phyloP scores from a whole-genome alignment of 164 flowering plant species.

The Chimonanthus praecox region DNA sequence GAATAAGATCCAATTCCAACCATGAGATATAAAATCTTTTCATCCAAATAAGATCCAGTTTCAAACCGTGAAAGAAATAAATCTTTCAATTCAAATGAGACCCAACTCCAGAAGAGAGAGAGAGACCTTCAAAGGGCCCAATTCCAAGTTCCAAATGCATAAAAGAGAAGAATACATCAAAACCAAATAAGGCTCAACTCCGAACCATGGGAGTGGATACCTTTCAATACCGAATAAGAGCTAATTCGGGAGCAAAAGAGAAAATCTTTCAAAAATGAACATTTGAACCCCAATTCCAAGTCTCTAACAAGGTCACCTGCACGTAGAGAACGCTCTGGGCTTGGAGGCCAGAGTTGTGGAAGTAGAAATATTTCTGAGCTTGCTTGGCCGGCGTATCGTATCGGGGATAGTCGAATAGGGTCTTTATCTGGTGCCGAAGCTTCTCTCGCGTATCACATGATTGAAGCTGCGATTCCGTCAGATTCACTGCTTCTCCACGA shows the following conservation, averaged over 20 bases:
- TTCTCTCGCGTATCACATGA: constrained; percentile 68
- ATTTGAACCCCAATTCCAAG: not conserved
- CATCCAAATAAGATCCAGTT: too few species aligned
- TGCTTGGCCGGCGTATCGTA: constrained; percentile 59
- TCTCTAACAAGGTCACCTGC: constrained; percentile 46
- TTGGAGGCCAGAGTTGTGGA: constrained; percentile 89
- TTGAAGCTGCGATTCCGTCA: constrained; percentile 58
- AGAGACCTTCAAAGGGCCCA: not conserved
- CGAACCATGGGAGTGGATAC: too few species aligned
- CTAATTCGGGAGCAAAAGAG: too few species aligned
- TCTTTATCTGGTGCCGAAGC: constrained; percentile 60
- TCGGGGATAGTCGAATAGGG: constrained; percentile 71
- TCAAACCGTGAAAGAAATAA: too few species aligned
- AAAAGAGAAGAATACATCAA: not conserved
- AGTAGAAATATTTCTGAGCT: constrained; percentile 85
- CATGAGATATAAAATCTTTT: too few species aligned
- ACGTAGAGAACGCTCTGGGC: constrained; percentile 81
- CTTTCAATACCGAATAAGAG: too few species aligned
- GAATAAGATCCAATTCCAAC: too few species aligned
- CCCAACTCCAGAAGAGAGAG: not conserved
- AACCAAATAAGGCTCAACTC: not conserved
- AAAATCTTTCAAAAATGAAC: too few species aligned
- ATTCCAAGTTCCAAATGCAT: not conserved
- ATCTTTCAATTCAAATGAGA: too few species aligned
- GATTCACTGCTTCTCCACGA: constrained; percentile 69